These are phyloP conservation scores for Darksidea phi DNA, from an alignment of 495 filamentous ascomycete genomes.

Conservation along the genomic window DNA sequence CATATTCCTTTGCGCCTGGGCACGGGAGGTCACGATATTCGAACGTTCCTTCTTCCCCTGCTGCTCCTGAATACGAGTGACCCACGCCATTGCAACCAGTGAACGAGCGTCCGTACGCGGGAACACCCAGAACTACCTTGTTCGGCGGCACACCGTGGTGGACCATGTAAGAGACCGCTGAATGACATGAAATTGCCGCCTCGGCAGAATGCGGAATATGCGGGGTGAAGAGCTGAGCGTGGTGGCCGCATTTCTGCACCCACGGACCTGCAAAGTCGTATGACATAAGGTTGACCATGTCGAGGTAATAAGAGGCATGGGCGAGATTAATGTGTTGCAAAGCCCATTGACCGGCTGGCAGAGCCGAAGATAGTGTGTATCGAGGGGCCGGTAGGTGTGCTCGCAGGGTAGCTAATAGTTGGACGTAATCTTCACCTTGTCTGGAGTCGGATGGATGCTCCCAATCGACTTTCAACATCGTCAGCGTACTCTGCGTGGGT, in stretches of 20 bases:
- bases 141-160: conserved; percentile 64
- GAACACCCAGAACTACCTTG: conserved; percentile 79
- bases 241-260: conserved; percentile 68
- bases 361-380: conserved; percentile 75
- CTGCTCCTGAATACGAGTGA: conserved; percentile 61
- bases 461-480: conserved; percentile 74
- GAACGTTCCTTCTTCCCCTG: conserved; percentile 77
- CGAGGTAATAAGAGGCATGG: conserved; percentile 63
- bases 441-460: conserved; percentile 71
- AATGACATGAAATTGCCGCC: conserved; percentile 62
- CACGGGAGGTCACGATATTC: conserved; percentile 78
- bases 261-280: conserved; percentile 89
- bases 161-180: conserved; percentile 64
- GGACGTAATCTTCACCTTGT: conserved; percentile 72
- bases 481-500: neutral
- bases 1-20: conserved; percentile 64
- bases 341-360: conserved; percentile 74
- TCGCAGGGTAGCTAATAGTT: conserved; percentile 67
- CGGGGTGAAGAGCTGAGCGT: conserved; percentile 73
- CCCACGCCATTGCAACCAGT: conserved; percentile 63
- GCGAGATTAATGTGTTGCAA: conserved; percentile 74
- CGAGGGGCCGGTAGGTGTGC: conserved; percentile 67
- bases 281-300: conserved; percentile 79
- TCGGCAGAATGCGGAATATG: conserved; percentile 47
- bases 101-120: conserved; percentile 80